These are phyloP conservation scores for Malassezia arunalokei DNA, from an alignment of 1,284 basidiomycete species.

Conservation along the genomic window DNA sequence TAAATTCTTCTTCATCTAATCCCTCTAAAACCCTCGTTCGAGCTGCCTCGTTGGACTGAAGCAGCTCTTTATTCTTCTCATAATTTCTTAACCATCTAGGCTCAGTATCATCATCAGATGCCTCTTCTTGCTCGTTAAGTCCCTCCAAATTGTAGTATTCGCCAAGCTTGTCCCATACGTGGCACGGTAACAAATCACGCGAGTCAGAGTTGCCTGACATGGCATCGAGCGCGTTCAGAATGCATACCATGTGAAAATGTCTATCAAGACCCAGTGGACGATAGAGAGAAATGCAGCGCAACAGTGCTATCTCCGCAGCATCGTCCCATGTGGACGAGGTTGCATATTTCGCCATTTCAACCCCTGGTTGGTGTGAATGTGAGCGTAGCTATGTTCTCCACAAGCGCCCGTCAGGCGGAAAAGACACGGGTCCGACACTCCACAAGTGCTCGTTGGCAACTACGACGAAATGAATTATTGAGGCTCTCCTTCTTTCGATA, in stretches of 20 bases:
- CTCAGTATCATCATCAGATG: constrained; percentile 5
- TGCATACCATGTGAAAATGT: constrained; percentile 33
- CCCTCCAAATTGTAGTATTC: constrained; percentile 29
- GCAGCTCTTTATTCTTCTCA: neutral
- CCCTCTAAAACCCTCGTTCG: constrained; percentile 5
- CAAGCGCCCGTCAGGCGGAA: neutral
- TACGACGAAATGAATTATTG: neutral
- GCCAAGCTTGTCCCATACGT: constrained; percentile 22
- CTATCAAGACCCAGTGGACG: constrained; percentile 33
- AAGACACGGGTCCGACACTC: neutral
- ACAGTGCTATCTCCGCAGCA: constrained; percentile 17
- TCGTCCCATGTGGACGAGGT: constrained; percentile 2
- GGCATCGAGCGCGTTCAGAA: constrained; percentile 21
- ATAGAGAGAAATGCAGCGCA: constrained; percentile 25
- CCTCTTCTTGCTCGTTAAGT: constrained; percentile 25
- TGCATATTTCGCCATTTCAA: too few species aligned
- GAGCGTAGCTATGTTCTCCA: neutral
- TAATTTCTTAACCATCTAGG: constrained; percentile 6
- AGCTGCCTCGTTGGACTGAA: constrained; percentile 1
- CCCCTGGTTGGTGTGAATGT: too few species aligned
- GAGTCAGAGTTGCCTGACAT: neutral
- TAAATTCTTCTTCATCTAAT: constrained; percentile 13
- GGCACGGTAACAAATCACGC: neutral
- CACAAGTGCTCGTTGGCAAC: neutral
- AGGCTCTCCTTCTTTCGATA: constrained; percentile 22